Conservation (phyloP, 441 rosid species). For the Cnidoscolus chayamansa region DNA sequence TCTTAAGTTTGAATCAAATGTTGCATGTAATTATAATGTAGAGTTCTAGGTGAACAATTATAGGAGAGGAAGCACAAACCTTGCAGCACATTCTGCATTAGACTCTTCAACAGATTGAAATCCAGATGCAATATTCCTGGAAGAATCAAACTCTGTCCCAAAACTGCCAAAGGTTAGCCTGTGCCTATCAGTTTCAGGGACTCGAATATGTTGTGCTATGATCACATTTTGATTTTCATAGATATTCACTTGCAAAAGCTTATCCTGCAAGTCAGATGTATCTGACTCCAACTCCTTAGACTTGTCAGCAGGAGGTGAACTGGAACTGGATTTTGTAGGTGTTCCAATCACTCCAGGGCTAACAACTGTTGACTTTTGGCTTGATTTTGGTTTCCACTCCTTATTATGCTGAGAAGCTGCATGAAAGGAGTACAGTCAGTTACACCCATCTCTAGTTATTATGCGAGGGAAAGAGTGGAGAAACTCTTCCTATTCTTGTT, state of each 20-base stretch:
- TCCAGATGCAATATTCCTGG: conserved; percentile 37
- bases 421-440: conserved; percentile 12
- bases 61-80: conserved; percentile 40
- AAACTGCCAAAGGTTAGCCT: conserved; percentile 85
- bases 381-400: conserved; percentile 89
- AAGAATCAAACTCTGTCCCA: conserved; percentile 54
- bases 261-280: conserved; percentile 51
- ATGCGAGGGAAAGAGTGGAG: no score
- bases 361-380: conserved; percentile 47
- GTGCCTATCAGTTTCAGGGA: conserved; percentile 72
- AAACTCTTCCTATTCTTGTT: no score
- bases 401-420: conserved; percentile 68
- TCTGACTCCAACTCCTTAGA: conserved; percentile 44
- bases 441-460: no score
- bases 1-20: not conserved
- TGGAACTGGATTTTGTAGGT: conserved; percentile 48
- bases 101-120: conserved; percentile 42
- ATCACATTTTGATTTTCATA: conserved; percentile 66
- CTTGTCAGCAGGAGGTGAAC: conserved; percentile 42
- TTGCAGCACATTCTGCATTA: conserved; percentile 45
- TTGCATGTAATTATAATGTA: not conserved
- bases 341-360: conserved; percentile 71
- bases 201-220: conserved; percentile 79
- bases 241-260: conserved; percentile 43
- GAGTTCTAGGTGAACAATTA: not conserved